Conservation (phyloP, 2,329 filamentous ascomycete species). For the Aspergillus pseudoglaucus region DNA sequence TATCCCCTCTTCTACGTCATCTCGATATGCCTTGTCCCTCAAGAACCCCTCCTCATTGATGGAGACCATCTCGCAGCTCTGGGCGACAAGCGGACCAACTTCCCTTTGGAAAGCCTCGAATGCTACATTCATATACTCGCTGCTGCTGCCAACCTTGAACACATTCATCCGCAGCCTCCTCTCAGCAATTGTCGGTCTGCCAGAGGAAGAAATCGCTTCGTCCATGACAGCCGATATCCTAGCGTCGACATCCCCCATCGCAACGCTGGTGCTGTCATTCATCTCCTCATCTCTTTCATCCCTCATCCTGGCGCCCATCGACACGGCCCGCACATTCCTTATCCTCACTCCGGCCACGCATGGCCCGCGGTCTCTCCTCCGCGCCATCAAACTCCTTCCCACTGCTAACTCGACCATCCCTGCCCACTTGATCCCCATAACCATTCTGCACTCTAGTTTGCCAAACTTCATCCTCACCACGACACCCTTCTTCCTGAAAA, state of each 20-base stretch:
- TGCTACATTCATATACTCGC: conserved; percentile 82
- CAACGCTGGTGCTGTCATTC: conserved; percentile 67
- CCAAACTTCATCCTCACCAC: conserved; percentile 77
- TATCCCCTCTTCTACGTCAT: conserved; percentile 33
- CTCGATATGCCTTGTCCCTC: conserved; percentile 60
- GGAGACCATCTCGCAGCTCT: conserved; percentile 80
- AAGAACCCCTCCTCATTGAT: conserved; percentile 73
- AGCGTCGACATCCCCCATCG: conserved; percentile 74
- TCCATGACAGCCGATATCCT: conserved; percentile 63
- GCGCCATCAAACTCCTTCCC: conserved; percentile 70
- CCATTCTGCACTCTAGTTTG: conserved; percentile 75
- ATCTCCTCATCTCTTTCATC: conserved; percentile 64
- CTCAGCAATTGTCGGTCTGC: conserved; percentile 84
- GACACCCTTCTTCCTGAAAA: conserved; percentile 76
- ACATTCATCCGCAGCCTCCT: conserved; percentile 87
- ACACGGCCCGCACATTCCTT: conserved; percentile 79
- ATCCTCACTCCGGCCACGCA: conserved; percentile 76
- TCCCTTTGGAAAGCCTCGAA: conserved; percentile 95
- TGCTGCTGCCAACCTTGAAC: conserved; percentile 79
- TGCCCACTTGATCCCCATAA: conserved; percentile 68
- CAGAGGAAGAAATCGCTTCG: conserved; percentile 59
- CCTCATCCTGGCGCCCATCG: conserved; percentile 75
- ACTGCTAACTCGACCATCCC: conserved; percentile 64
- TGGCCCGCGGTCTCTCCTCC: conserved; percentile 69
- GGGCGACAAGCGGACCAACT: conserved; percentile 81